Evolutionary conservation across 202 grass and related monocot species (phyloP).

Genomic region (Eragrostis tef): DNA sequence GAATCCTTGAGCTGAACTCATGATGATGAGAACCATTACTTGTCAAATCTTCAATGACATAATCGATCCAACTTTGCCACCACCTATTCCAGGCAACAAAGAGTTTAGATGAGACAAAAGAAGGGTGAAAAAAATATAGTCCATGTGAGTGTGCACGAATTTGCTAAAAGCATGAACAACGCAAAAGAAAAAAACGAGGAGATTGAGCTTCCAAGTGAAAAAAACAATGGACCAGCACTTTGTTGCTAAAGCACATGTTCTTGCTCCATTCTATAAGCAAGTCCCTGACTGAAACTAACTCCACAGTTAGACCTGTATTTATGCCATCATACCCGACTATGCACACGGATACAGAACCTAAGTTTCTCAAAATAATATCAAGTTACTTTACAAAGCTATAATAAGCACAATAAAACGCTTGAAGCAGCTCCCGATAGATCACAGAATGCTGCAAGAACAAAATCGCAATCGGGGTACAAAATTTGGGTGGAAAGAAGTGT

Average conservation of each 20-base stretch:
- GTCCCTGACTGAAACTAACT: background rate
- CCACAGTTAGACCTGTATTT: background rate
- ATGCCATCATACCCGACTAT: background rate
- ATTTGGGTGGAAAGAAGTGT: background rate
- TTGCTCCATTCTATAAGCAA: background rate
- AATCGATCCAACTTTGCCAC: constrained; percentile 99
- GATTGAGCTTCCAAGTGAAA: background rate
- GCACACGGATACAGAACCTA: background rate
- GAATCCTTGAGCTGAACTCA: constrained; percentile 52
- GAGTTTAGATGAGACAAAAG: background rate
- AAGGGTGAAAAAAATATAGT: background rate
- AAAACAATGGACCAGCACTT: background rate
- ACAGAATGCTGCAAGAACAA: background rate
- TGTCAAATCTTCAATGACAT: constrained; percentile 88
- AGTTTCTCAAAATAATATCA: background rate
- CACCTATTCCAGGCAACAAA: constrained; percentile 65
- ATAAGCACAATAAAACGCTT: no score
- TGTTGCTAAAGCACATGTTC: no score
- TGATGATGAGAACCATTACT: constrained; percentile 75
- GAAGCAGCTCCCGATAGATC: background rate
- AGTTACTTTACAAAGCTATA: background rate
- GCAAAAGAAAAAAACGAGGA: background rate
- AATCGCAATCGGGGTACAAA: background rate
- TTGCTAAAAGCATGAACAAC: background rate
- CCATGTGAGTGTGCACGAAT: background rate